Evolutionary conservation across 2,329 filamentous ascomycete species (phyloP).

Genomic region (Emmonsiellopsis sp.): DNA sequence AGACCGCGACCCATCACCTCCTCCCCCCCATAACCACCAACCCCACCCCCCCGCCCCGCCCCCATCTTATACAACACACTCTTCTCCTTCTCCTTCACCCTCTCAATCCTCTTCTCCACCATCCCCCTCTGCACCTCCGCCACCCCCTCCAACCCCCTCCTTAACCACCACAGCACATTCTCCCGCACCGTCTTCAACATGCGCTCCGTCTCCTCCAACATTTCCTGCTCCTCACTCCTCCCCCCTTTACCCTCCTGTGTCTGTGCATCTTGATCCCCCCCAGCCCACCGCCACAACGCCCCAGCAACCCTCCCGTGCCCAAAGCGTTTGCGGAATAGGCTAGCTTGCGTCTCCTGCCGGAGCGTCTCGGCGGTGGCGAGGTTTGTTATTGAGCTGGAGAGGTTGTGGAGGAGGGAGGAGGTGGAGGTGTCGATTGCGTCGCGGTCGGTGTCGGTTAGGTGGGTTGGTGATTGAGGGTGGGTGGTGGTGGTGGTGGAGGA

Average conservation of each 20-base stretch:
- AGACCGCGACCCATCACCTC: background rate
- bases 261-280: slow-evolving; percentile 29
- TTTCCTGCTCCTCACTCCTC: slow-evolving; percentile 57
- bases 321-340: slow-evolving; percentile 64
- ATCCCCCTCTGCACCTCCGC: slow-evolving; percentile 73
- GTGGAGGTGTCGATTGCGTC: slow-evolving; percentile 82
- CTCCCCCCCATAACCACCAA: slow-evolving; percentile 9
- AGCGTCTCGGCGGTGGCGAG: slow-evolving; percentile 75
- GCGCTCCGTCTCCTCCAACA: slow-evolving; percentile 61
- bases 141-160: slow-evolving; percentile 64
- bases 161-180: slow-evolving; percentile 72
- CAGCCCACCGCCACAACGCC: slow-evolving; percentile 59
- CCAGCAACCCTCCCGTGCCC: slow-evolving; percentile 32
- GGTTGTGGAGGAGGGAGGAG: slow-evolving; percentile 72
- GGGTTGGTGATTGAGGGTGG: slow-evolving; percentile 36
- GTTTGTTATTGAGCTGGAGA: slow-evolving; percentile 70
- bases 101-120: slow-evolving; percentile 80
- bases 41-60: slow-evolving; percentile 9
- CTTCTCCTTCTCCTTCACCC: slow-evolving; percentile 82
- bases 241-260: slow-evolving; percentile 30
- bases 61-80: slow-evolving; percentile 65
- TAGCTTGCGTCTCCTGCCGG: slow-evolving; percentile 64
- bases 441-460: slow-evolving; percentile 70
- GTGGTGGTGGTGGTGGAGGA: background rate
- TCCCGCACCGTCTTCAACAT: slow-evolving; percentile 64